Conservation (phyloP, 2,329 filamentous ascomycete species). For the Pyricularia pennisetigena region DNA sequence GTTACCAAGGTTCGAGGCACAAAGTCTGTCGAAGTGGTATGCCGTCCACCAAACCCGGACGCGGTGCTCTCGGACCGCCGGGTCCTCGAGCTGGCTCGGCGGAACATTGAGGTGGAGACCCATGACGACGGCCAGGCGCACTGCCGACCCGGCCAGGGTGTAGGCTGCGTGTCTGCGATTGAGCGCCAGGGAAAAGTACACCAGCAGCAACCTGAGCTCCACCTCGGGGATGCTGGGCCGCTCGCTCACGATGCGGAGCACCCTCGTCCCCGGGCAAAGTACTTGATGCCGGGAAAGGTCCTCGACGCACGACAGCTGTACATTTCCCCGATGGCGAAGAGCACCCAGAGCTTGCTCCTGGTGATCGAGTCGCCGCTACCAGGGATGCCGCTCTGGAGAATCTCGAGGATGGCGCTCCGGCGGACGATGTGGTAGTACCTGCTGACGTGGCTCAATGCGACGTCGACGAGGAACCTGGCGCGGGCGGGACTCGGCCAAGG, state of each 20-base stretch:
- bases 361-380: conserved; percentile 1
- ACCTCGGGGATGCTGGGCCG: not conserved
- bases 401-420: conserved; percentile 4
- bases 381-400: not conserved
- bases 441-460: not conserved
- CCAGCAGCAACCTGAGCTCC: conserved; percentile 5
- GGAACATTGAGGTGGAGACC: conserved; percentile 30
- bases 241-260: conserved; percentile 3
- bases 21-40: conserved; percentile 34
- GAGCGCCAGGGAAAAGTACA: conserved; percentile 8
- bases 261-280: conserved; percentile 2
- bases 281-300: conserved; percentile 5
- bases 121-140: conserved; percentile 31
- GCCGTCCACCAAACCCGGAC: conserved; percentile 32
- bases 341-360: conserved; percentile 6
- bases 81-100: conserved; percentile 26
- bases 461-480: conserved; percentile 3
- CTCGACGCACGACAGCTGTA: conserved; percentile 3
- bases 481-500: conserved; percentile 1
- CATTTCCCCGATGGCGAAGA: conserved; percentile 7
- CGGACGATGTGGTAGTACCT: conserved; percentile 4
- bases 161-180: conserved; percentile 8
- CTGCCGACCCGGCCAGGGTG: conserved; percentile 29
- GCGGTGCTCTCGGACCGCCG: conserved; percentile 25
- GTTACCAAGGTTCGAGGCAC: conserved; percentile 36